A percentile compares a stretch with the other conserved stretches of the same genome.
Evolutionary conservation across 768 basidiomycete genomes (phyloP).

Genomic region (Amanita polypyramis): DNA sequence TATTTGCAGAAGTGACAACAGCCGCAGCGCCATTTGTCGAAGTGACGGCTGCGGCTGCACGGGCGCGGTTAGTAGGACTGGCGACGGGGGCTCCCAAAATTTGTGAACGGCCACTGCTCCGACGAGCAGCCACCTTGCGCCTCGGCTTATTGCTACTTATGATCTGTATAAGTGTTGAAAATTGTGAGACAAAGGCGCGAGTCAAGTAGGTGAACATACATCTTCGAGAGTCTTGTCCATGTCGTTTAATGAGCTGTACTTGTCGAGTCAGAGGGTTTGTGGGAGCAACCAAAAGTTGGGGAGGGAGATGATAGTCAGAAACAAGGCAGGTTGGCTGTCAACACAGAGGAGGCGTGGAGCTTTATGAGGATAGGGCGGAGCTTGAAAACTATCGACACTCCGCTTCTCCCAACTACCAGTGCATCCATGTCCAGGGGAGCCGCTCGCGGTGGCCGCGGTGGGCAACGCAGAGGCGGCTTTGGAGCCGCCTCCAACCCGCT

Average conservation of each 20-base stretch:
- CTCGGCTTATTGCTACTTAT: constrained; percentile 50
- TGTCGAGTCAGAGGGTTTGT: constrained; percentile 9
- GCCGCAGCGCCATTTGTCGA: constrained; percentile 32
- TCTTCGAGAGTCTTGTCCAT: constrained; percentile 87
- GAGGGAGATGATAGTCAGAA: constrained; percentile 25
- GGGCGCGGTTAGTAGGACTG: constrained; percentile 42
- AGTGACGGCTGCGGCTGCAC: constrained; percentile 30
- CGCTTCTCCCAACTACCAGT: constrained; percentile 15
- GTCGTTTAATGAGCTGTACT: constrained; percentile 11
- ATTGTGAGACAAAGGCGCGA: constrained; percentile 12
- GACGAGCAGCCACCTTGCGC: constrained; percentile 33
- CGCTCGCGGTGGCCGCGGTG: constrained; percentile 27
- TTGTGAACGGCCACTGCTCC: constrained; percentile 40
- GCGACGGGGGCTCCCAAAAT: constrained; percentile 45
- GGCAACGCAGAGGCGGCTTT: constrained; percentile 53
- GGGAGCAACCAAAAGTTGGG: constrained; percentile 12
- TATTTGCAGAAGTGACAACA: constrained; percentile 25
- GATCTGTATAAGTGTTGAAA: constrained; percentile 37
- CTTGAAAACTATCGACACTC: constrained; percentile 22
- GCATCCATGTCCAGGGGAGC: constrained; percentile 31
- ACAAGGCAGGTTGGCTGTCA: constrained; percentile 14
- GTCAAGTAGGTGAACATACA: constrained; percentile 29
- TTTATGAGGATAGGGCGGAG: constrained; percentile 25
- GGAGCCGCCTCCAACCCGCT: constrained; percentile 41
- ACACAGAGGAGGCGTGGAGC: not conserved